Evolutionary conservation across 192 early-diverging fungal species (phyloP).

Genomic region (Backusella tuberculispora): DNA sequence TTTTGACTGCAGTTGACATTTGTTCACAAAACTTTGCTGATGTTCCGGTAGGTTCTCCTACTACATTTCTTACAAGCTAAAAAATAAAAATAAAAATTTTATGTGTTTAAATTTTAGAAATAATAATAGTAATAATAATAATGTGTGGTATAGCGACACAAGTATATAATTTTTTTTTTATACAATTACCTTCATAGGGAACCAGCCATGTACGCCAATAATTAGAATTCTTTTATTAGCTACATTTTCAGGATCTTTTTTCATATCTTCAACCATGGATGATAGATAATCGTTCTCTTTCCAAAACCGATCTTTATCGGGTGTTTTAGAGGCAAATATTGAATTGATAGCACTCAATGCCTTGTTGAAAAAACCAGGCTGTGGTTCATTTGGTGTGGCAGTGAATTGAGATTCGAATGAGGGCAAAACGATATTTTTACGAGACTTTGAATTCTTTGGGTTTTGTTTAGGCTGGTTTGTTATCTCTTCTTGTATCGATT

Average conservation of each 20-base stretch:
- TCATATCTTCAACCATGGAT: conserved; percentile 26
- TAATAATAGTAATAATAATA: too few species aligned
- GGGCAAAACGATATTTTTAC: conserved; percentile 36
- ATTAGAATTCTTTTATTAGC: conserved; percentile 65
- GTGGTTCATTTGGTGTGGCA: not conserved
- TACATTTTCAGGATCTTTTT: conserved; percentile 17
- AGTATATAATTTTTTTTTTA: not conserved
- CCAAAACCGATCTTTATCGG: conserved; percentile 2
- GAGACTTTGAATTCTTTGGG: not conserved
- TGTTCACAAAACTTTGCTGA: conserved; percentile 87
- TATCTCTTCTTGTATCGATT: not conserved
- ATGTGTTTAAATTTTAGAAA: not conserved
- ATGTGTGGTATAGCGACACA: conserved; percentile 31
- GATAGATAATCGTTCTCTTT: not conserved
- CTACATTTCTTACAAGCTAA: conserved; percentile 66
- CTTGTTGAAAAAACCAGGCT: not conserved
- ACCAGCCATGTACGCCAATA: conserved; percentile 93
- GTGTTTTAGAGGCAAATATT: conserved; percentile 17
- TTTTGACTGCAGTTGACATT: conserved; percentile 72
- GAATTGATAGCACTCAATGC: conserved; percentile 13
- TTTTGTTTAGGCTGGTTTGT: not conserved
- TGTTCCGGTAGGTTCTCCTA: conserved; percentile 94
- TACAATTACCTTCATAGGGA: conserved; percentile 64
- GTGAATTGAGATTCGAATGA: conserved; percentile 39
- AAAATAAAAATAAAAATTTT: not conserved